Evolutionary conservation across 2,329 filamentous ascomycete species (phyloP).

Genomic region (Venturia pyrina): DNA sequence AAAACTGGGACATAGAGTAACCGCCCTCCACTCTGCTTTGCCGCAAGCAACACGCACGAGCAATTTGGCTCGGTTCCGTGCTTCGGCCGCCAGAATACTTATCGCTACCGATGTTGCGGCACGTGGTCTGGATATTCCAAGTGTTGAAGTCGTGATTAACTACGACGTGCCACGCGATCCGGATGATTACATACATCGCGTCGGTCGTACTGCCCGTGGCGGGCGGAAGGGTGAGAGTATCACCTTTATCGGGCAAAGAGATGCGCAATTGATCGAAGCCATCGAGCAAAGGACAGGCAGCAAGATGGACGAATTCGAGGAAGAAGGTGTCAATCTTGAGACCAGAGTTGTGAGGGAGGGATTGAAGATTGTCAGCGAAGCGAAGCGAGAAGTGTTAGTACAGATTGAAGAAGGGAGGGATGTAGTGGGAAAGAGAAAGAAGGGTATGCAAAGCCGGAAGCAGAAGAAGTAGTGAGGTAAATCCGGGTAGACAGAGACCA

Average conservation of each 20-base stretch:
- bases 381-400: slow-evolving; percentile 82
- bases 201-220: slow-evolving; percentile 89
- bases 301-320: slow-evolving; percentile 72
- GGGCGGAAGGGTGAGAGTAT: slow-evolving; percentile 74
- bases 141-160: slow-evolving; percentile 83
- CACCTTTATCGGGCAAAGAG: slow-evolving; percentile 84
- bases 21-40: slow-evolving; percentile 78
- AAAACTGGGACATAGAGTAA: slow-evolving; percentile 79
- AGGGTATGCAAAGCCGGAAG: slow-evolving; percentile 8
- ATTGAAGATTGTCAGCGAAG: slow-evolving; percentile 85
- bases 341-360: slow-evolving; percentile 74
- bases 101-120: slow-evolving; percentile 94
- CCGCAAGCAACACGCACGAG: slow-evolving; percentile 75
- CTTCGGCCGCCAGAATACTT: slow-evolving; percentile 75
- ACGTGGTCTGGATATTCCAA: slow-evolving; percentile 88
- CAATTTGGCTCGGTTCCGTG: slow-evolving; percentile 86
- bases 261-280: slow-evolving; percentile 80
- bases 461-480: not conserved
- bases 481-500: not conserved
- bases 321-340: slow-evolving; percentile 92
- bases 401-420: slow-evolving; percentile 90
- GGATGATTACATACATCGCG: slow-evolving; percentile 94
- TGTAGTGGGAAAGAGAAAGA: slow-evolving; percentile 70
- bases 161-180: slow-evolving; percentile 94
- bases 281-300: slow-evolving; percentile 77